A percentile compares a stretch with the other conserved stretches of the same genome.
phyloP scores from a whole-genome alignment of 1,139 yeast genomes.

The Geotrichum klebahnii region DNA sequence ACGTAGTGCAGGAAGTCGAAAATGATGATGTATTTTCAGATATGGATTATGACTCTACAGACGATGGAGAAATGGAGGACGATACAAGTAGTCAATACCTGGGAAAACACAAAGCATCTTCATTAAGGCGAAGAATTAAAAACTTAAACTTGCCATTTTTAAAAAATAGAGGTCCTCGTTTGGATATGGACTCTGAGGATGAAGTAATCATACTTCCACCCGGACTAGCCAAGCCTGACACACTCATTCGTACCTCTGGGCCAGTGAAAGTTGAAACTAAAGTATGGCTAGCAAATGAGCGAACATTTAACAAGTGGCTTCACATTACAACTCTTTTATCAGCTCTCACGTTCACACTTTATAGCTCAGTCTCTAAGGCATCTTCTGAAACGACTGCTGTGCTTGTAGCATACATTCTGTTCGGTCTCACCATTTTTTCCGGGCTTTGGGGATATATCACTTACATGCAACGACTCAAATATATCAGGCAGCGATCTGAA shows the following conservation, averaged over 20 bases:
- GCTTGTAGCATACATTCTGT: conserved; percentile 70
- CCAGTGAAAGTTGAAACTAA: conserved; percentile 93
- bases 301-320: conserved; percentile 94
- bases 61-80: conserved; percentile 27
- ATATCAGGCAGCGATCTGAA: conserved; percentile 78
- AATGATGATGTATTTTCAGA: conserved; percentile 33
- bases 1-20: conserved; percentile 34
- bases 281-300: conserved; percentile 97
- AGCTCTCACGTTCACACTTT: conserved; percentile 80
- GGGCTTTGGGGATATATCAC: conserved; percentile 87
- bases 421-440: conserved; percentile 72
- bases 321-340: conserved; percentile 84
- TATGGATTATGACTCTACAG: conserved; percentile 31
- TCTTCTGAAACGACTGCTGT: conserved; percentile 40
- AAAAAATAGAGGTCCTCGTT: conserved; percentile 30
- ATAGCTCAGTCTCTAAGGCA: conserved; percentile 71
- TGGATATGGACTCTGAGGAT: conserved; percentile 82
- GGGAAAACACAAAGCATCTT: conserved; percentile 17
- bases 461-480: conserved; percentile 63
- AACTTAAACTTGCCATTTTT: conserved; percentile 33
- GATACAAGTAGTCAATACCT: conserved; percentile 1
- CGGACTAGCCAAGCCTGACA: conserved; percentile 79
- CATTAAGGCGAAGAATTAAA: conserved; percentile 7
- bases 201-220: conserved; percentile 81
- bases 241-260: conserved; percentile 79